phyloP scores from a whole-genome alignment of 2,329 filamentous ascomycete genomes.

The Arthrobotrys sphaeroides region DNA sequence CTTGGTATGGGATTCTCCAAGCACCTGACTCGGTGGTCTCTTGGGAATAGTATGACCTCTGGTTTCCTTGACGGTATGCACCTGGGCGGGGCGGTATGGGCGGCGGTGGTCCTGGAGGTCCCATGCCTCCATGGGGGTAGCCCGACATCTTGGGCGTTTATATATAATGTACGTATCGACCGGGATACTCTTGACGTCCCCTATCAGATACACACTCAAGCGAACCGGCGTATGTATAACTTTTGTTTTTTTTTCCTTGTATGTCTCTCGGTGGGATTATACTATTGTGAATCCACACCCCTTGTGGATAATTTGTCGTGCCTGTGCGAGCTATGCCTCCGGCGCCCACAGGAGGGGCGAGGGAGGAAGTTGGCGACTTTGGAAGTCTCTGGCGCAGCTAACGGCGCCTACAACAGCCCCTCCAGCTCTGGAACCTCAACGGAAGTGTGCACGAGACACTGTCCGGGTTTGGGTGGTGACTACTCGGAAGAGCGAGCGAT shows the following conservation, averaged over 20 bases:
- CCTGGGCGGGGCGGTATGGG: slow-evolving; percentile 41
- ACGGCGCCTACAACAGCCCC: slow-evolving; percentile 23
- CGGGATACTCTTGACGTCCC: slow-evolving; percentile 1
- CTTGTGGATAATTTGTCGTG: slow-evolving; percentile 25
- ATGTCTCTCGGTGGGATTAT: slow-evolving; percentile 48
- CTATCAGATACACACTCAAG: slow-evolving; percentile 26
- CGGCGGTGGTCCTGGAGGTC: slow-evolving; percentile 30
- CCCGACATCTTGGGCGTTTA: slow-evolving; percentile 42
- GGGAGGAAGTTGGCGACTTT: slow-evolving; percentile 24
- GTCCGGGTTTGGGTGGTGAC: background rate
- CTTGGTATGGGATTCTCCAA: slow-evolving; percentile 49
- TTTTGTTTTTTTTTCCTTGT: too few species aligned
- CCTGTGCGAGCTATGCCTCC: slow-evolving; percentile 25
- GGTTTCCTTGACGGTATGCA: slow-evolving; percentile 39
- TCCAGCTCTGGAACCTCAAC: slow-evolving; percentile 4
- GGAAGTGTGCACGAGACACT: slow-evolving; percentile 35
- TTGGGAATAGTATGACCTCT: slow-evolving; percentile 31
- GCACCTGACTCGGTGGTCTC: slow-evolving; percentile 39
- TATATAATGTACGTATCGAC: too few species aligned
- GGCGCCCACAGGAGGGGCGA: slow-evolving; percentile 39
- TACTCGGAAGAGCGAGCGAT: slow-evolving; percentile 9
- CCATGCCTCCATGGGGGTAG: slow-evolving; percentile 35
- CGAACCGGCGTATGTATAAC: slow-evolving; percentile 12
- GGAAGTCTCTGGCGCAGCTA: slow-evolving; percentile 47
- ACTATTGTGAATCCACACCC: slow-evolving; percentile 35